Evolutionary conservation across 345 rosid species (phyloP), one percentile per base, ranked within the genome.

Genomic region (Citrus hindsii): DNA sequence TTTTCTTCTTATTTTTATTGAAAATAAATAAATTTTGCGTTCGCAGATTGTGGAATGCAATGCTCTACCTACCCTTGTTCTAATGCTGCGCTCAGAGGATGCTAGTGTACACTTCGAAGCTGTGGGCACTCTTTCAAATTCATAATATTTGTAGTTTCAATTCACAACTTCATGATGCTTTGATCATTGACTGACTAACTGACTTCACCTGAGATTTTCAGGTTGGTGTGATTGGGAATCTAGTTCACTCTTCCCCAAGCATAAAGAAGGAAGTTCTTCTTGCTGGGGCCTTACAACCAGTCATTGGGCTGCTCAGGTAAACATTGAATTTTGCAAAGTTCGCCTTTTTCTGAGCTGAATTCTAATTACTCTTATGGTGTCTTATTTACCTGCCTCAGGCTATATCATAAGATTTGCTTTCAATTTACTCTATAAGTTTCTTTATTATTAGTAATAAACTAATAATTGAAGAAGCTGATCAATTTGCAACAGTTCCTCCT

Each of bases 281-380:
- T 53, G 91, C 93, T 81, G 95, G 97, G 72, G 95, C 92, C 40
- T 80, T 92, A 71, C 98, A 94, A 77, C 93, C 98, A 72, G 92
- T 94, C n/a, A 92, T 94, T 69, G 67, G 90, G 56, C 80, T 94
- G 72, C 92, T 94, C 33, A 83, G 92, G 97, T 92, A 71, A 85
- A 74, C 77, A 63, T 51, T 72, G 64, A 56, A 30, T 53, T 73
- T 28, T 27, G 14, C 53, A 67, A 82, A 2, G 22, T 76, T 62
- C 16, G 3, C 21, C 16, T 59, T 77, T 80, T 46, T 33, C 74
- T 80, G 37, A 5, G 24, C 18, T 51, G 53, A 68, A 40, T 73
- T 4, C 21, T 67, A 42, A 2, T 37, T 75, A 53, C 69, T 61
- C 9, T 55, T 73, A 18, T 35, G 8, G 10, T 1, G 4, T 65